Base-by-base conservation (phyloP, 2,329 filamentous ascomycete species). In the Tolypocladium capitatum region DNA sequence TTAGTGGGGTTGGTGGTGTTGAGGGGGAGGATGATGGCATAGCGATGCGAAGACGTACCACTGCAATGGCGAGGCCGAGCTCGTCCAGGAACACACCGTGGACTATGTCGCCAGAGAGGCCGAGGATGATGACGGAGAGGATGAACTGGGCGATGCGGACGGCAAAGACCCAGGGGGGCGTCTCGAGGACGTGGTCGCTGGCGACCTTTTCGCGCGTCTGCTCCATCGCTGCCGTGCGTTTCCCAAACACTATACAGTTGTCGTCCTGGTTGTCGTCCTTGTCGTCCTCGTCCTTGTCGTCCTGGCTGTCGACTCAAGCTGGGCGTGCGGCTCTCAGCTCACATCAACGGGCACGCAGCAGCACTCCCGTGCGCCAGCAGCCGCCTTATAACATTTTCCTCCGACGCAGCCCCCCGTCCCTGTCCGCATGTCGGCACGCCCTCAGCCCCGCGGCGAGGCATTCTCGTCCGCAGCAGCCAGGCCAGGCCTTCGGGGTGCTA, bases 141-240 rank as follows among this genome's bases (percentile, higher is more conserved):
- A 74, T 45, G 45, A 70, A 54, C 50, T 73, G 70, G 35, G 65
- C 51, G 16, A 63, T 60, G 10, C 70, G 68, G 24, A 70, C 44
- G 18, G 63, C 60, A 27, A 66, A 56, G n/a, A 74, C 55, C 70
- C 71, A 73, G 18, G 57, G 46, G 9, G 72, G 70, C 21, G 69
- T 65, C 32, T 59, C 52, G 48, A 73, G 65, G 49, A 73, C 54
- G 48, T 65, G 55, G 24, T 30, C 38, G 21, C 36, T 40, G 8
- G 18, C 48, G 50, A 28, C 46, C 14, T 13, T 33, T 30, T 42
- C 42, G 51, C 55, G 45, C 50, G 53, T 16, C 48, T 57, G 52
- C 27, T 57, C 52, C 54, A 58, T 59, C 14, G 27, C 28, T 27
- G 24, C 16, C 8, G 16, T 18, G 16, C 6, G 38, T 42, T 18